Conservation (phyloP, 345 rosid genomes). For the Bruguiera parviflora region DNA sequence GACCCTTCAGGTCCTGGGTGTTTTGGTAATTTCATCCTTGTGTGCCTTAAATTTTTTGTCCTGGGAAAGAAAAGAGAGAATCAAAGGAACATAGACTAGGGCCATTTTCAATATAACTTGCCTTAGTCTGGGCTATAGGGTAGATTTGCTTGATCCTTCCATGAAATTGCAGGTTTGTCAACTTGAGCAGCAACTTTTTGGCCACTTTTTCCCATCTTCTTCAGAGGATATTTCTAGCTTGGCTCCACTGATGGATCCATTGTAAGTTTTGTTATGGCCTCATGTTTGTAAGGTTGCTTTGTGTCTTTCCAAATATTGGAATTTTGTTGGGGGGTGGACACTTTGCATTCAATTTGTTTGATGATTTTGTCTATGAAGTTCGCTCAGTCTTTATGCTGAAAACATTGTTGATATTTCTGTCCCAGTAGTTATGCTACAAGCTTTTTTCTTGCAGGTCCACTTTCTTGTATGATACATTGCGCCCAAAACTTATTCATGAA, state of each 20-base stretch:
- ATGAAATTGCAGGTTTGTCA: constrained; percentile 77
- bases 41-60: too few species aligned
- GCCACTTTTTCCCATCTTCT: constrained; percentile 90
- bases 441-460: constrained; percentile 61
- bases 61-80: too few species aligned
- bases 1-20: too few species aligned
- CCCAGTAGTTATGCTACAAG: neutral
- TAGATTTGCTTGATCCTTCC: constrained; percentile 2
- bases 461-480: constrained; percentile 81
- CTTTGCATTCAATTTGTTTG: neutral
- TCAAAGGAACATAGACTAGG: too few species aligned
- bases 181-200: constrained; percentile 91
- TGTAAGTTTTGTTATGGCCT: constrained; percentile 48
- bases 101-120: too few species aligned
- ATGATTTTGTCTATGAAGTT: neutral
- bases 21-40: too few species aligned
- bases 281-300: neutral
- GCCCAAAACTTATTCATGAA: constrained; percentile 92
- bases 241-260: constrained; percentile 89
- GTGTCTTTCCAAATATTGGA: neutral
- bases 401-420: neutral
- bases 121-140: too few species aligned
- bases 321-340: neutral
- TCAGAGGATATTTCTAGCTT: constrained; percentile 82
- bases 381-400: neutral